phyloP scores from a whole-genome alignment of 176 grass and related monocot species.

The Elaeis guineensis region DNA sequence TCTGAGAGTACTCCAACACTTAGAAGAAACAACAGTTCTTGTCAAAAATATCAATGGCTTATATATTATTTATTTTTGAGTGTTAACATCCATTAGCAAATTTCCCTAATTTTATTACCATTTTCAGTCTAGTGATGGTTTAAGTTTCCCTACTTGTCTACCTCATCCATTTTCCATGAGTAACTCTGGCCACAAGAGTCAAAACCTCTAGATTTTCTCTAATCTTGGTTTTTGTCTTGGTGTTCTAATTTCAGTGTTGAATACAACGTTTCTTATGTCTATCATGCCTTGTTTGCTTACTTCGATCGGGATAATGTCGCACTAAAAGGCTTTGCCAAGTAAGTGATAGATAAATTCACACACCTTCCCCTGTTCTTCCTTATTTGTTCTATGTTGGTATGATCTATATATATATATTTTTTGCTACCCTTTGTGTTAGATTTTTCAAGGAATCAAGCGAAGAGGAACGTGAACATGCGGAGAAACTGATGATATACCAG shows the following conservation, averaged over 20 bases:
- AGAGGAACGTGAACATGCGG: constrained; percentile 9
- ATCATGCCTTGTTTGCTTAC: constrained; percentile 87
- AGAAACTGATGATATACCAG: constrained; percentile 12
- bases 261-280: constrained; percentile 79
- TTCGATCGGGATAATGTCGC: constrained; percentile 90
- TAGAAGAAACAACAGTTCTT: too few species aligned
- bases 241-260: constrained; percentile 55
- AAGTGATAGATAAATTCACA: constrained; percentile 6
- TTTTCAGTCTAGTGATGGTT: too few species aligned
- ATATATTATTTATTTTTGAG: too few species aligned
- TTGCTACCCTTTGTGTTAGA: background rate
- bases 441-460: constrained; percentile 19
- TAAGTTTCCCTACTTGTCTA: too few species aligned
- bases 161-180: background rate
- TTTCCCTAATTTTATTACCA: too few species aligned
- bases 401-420: too few species aligned
- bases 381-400: too few species aligned
- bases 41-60: too few species aligned
- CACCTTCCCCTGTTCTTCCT: too few species aligned
- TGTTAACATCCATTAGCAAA: too few species aligned
- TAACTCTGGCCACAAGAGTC: background rate
- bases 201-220: background rate
- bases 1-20: too few species aligned
- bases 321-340: constrained; percentile 84
- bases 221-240: background rate